Conservation (phyloP, 164 flowering plant species). For the Macadamia integrifolia region DNA sequence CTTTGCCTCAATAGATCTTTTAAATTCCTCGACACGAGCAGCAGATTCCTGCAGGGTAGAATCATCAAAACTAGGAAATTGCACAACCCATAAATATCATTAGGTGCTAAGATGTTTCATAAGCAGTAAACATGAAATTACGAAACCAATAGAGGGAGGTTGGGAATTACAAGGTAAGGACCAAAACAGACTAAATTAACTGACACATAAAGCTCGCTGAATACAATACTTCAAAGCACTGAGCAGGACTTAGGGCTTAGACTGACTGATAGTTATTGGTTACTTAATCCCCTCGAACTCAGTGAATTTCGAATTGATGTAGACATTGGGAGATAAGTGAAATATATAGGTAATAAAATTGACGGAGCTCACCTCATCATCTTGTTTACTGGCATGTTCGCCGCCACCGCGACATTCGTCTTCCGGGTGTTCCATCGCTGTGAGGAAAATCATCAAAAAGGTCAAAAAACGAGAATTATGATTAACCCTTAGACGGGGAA, state of each 20-base stretch:
- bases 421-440: slow-evolving; percentile 60
- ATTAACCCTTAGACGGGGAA: neutral
- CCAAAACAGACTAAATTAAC: too few relatives aligned
- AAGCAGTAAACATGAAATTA: neutral
- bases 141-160: neutral
- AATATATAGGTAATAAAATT: neutral
- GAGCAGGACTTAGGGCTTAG: too few relatives aligned
- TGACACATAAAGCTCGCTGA: too few relatives aligned
- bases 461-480: neutral
- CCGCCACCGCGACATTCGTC: slow-evolving; percentile 49
- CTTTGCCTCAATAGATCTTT: slow-evolving; percentile 77
- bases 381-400: slow-evolving; percentile 53
- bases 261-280: too few relatives aligned
- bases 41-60: slow-evolving; percentile 56
- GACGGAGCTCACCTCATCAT: slow-evolving; percentile 54
- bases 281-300: neutral
- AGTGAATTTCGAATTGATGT: neutral
- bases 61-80: neutral
- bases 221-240: too few relatives aligned
- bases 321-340: neutral
- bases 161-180: too few relatives aligned
- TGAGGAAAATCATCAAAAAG: neutral
- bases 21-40: slow-evolving; percentile 79
- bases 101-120: neutral
- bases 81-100: neutral